These are phyloP conservation scores for Schrenkiella parvula DNA, from an alignment of 345 rosid species.

Conservation along the genomic window DNA sequence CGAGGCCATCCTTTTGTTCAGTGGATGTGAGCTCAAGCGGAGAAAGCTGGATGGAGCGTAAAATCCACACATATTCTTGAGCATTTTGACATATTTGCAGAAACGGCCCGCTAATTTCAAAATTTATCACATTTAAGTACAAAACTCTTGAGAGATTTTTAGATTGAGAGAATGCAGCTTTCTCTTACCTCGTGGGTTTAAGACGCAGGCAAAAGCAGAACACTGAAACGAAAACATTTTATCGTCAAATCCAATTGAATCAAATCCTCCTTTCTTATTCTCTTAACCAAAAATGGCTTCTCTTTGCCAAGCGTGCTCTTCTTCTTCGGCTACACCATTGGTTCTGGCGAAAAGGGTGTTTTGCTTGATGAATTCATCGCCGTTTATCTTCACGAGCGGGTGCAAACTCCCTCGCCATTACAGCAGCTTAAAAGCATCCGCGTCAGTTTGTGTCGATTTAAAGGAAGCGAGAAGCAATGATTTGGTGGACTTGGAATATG, in stretches of 20 bases:
- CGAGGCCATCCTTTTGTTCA: conserved; percentile 41
- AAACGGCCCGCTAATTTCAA: background rate
- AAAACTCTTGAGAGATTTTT: background rate
- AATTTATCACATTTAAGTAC: background rate
- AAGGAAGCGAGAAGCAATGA: conserved; percentile 50
- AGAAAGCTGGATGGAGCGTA: background rate
- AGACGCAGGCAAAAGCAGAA: background rate
- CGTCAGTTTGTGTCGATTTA: conserved; percentile 18
- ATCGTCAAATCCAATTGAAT: conserved; percentile 5
- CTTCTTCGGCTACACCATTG: conserved; percentile 28
- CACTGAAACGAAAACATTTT: background rate
- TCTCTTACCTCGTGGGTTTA: background rate
- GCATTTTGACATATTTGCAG: background rate
- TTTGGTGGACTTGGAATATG: conserved; percentile 72
- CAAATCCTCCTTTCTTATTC: no score
- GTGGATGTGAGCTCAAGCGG: conserved; percentile 25
- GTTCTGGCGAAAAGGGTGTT: conserved; percentile 33
- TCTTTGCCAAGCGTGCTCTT: conserved; percentile 12
- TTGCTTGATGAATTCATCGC: conserved; percentile 17
- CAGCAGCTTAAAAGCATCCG: conserved; percentile 16
- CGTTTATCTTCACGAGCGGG: conserved; percentile 16
- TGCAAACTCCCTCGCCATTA: conserved; percentile 10
- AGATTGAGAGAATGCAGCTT: conserved; percentile 1
- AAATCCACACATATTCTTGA: conserved; percentile 6
- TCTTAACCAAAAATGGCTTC: conserved; percentile 31